These are phyloP conservation scores for Pseudonitzschia multiseries DNA, from an alignment of 108 stramenopile species.

Conservation along the genomic window DNA sequence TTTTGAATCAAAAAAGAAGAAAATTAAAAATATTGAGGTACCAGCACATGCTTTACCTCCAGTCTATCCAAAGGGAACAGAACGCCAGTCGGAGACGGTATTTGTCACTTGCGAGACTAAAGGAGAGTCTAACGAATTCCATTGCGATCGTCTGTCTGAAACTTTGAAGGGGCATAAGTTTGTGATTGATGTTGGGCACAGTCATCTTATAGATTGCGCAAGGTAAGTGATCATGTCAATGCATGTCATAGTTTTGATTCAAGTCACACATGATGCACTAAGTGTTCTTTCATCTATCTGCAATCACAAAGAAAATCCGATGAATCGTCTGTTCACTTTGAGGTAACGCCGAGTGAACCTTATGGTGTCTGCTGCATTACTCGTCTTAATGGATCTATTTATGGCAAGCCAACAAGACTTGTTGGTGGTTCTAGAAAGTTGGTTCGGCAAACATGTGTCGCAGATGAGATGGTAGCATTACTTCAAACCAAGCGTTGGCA, in stretches of 20 bases:
- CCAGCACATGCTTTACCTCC: slow-evolving; percentile 27
- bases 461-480: slow-evolving; percentile 28
- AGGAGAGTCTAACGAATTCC: slow-evolving; percentile 8
- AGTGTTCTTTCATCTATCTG: neutral
- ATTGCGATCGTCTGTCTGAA: slow-evolving; percentile 15
- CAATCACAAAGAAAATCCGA: slow-evolving; percentile 25
- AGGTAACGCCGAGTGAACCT: slow-evolving; percentile 33
- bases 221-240: slow-evolving; percentile 35
- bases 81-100: slow-evolving; percentile 15
- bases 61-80: slow-evolving; percentile 37
- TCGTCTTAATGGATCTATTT: slow-evolving; percentile 37
- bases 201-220: slow-evolving; percentile 38
- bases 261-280: neutral
- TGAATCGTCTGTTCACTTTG: slow-evolving; percentile 34
- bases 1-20: slow-evolving; percentile 29
- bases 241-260: neutral
- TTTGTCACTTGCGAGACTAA: slow-evolving; percentile 28
- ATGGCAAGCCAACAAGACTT: slow-evolving; percentile 30
- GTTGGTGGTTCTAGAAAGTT: slow-evolving; percentile 48
- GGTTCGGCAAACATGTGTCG: slow-evolving; percentile 30
- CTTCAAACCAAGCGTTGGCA: slow-evolving; percentile 37
- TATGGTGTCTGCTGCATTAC: slow-evolving; percentile 43
- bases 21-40: slow-evolving; percentile 14
- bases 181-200: slow-evolving; percentile 35
- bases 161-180: slow-evolving; percentile 20